Base-by-base conservation (phyloP, 2,329 filamentous ascomycete species). In the Fusarium aywerte region DNA sequence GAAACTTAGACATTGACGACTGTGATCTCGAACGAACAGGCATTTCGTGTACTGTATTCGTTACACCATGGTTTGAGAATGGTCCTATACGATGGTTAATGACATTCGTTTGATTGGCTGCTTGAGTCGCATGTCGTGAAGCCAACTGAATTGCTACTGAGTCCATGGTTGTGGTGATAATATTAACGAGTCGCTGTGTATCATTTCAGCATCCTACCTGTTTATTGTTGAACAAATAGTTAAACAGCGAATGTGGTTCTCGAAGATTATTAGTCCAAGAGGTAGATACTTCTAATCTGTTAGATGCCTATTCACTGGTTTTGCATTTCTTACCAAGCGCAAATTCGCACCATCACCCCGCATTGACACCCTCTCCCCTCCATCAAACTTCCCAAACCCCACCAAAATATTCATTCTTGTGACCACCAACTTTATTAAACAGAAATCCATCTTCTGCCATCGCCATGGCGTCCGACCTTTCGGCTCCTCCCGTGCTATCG, bases 401-500 rank as follows among this genome's bases (percentile, higher is more conserved):
- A 65, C 62, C 70, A 72, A 60, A 72, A 65, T 59, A 56, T 54
- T 70, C 45, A 56, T 54, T 69, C 38, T 43, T 53, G 60, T 51
- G 18, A 33, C 21, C 52, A 29, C 39, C 48, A 57, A 52, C 58
- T 47, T 44, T 54, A 29, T 40, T 65, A 66, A 45, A 58, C 40
- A 61, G 66, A 55, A 56, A 48, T 18, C 27, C 56, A 44, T 43
- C 42, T 16, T 11, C 44, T n/a, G 11, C 31, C 67, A 7, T 21
- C 20, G 65, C 45, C 48, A 87, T 86, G 83, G 74, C 81, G 13
- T 74, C 77, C 60, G 81, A 83, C 50, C 81, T 87, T 29, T 81
- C 80, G 32, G 80, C 83, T 15, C 75, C 88, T 10, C 88, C 88
- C 5, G 84, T 88, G 29, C 84, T 90, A 42, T 90, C 88, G 25